Conservation (phyloP, 1,284 basidiomycete species). For the Volvariella volvacea region DNA sequence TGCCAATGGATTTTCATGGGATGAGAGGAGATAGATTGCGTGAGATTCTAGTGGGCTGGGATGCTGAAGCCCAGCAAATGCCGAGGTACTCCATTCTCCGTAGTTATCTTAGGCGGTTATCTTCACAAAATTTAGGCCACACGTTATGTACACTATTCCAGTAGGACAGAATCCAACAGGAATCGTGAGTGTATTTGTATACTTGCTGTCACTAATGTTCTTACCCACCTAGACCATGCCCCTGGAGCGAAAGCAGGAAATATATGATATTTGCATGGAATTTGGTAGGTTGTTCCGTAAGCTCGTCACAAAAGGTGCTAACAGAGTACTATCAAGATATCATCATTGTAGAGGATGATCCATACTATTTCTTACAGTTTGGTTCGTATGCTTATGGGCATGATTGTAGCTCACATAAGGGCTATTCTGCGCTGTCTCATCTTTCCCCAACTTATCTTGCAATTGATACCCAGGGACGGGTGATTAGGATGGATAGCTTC, state of each 20-base stretch:
- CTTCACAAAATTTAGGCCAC: slow-evolving; percentile 39
- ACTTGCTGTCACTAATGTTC: slow-evolving; percentile 4
- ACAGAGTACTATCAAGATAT: slow-evolving; percentile 34
- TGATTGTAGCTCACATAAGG: too few species aligned
- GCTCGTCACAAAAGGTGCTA: too few species aligned
- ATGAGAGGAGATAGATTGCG: slow-evolving; percentile 61
- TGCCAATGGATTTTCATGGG: slow-evolving; percentile 71
- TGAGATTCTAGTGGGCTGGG: slow-evolving; percentile 59
- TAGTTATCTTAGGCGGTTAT: not conserved
- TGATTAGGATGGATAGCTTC: slow-evolving; percentile 75
- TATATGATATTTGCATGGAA: slow-evolving; percentile 76
- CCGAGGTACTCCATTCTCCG: slow-evolving; percentile 33
- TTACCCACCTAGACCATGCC: slow-evolving; percentile 46
- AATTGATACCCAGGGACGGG: slow-evolving; percentile 72
- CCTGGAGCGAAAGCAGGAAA: slow-evolving; percentile 63
- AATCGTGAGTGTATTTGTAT: slow-evolving; percentile 34
- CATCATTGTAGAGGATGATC: slow-evolving; percentile 77
- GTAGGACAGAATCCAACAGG: slow-evolving; percentile 81
- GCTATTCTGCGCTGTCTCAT: too few species aligned
- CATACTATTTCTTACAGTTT: slow-evolving; percentile 74
- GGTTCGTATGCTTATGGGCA: slow-evolving; percentile 46
- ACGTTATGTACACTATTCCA: slow-evolving; percentile 71
- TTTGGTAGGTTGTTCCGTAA: slow-evolving; percentile 44
- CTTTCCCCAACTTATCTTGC: slow-evolving; percentile 19
- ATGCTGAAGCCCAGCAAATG: slow-evolving; percentile 47